Percentiles rank a stretch among this genome's conserved stretches.
These are phyloP conservation scores for Daedaleopsis nitida DNA, from an alignment of 768 basidiomycete genomes.

Conservation along the genomic window DNA sequence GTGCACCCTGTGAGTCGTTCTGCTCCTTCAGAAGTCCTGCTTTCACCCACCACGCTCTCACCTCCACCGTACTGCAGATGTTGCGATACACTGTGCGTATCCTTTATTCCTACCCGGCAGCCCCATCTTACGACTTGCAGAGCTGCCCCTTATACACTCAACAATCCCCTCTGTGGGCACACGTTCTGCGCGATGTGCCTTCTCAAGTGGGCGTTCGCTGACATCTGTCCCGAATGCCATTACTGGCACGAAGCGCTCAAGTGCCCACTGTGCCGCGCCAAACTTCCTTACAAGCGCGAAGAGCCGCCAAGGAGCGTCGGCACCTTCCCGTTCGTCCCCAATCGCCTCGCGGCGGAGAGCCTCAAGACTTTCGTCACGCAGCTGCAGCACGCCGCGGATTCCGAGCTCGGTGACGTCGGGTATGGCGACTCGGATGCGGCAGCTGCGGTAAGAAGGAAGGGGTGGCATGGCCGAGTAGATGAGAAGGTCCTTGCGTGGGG, in stretches of 20 bases:
- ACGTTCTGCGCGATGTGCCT: constrained; percentile 70
- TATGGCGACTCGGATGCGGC: constrained; percentile 16
- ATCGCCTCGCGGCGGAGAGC: constrained; percentile 56
- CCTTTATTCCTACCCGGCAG: not conserved
- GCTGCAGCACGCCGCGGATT: constrained; percentile 29
- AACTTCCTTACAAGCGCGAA: constrained; percentile 53
- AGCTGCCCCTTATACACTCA: constrained; percentile 59
- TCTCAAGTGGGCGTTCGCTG: constrained; percentile 69
- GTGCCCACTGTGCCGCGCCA: constrained; percentile 66
- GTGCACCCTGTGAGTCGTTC: constrained; percentile 56
- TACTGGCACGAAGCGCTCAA: constrained; percentile 69
- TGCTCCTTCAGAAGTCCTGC: not conserved
- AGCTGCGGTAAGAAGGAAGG: constrained; percentile 30
- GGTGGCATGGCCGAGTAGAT: constrained; percentile 21
- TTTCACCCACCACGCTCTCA: not conserved
- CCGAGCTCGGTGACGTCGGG: not conserved
- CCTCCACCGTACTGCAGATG: constrained; percentile 47
- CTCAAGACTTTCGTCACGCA: constrained; percentile 55
- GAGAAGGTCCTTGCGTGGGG: constrained; percentile 42
- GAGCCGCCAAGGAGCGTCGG: constrained; percentile 47
- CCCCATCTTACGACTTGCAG: constrained; percentile 22
- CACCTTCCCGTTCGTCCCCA: constrained; percentile 68
- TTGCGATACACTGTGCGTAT: constrained; percentile 57
- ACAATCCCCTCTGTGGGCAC: constrained; percentile 62
- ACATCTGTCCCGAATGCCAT: constrained; percentile 61